Percentiles rank a stretch among this genome's conserved stretches.
Conservation (phyloP, 495 filamentous ascomycete genomes). For the Aspergillus ostianus region DNA sequence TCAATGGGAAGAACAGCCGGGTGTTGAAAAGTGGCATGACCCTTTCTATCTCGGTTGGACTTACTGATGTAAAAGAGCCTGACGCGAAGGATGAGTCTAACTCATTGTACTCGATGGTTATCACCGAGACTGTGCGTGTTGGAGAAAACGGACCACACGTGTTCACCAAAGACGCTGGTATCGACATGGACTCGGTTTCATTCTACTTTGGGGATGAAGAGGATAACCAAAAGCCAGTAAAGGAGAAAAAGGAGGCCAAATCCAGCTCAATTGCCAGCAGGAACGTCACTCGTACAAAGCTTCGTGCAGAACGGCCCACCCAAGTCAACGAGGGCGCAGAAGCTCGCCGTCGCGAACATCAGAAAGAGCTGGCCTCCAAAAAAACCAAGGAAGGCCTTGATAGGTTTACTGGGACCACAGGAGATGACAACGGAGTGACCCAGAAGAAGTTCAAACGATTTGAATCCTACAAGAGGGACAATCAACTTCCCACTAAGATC, state of each 20-base stretch:
- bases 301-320: slow-evolving; percentile 83
- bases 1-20: slow-evolving; percentile 81
- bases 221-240: slow-evolving; percentile 56
- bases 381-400: slow-evolving; percentile 86
- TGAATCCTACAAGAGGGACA: slow-evolving; percentile 98
- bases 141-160: slow-evolving; percentile 68
- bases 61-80: slow-evolving; percentile 82
- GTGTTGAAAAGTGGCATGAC: slow-evolving; percentile 96
- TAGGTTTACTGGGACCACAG: slow-evolving; percentile 75
- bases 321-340: slow-evolving; percentile 90
- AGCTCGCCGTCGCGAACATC: slow-evolving; percentile 81
- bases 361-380: slow-evolving; percentile 82
- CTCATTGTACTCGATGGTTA: slow-evolving; percentile 80
- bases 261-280: slow-evolving; percentile 81
- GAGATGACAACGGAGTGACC: slow-evolving; percentile 82
- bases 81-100: slow-evolving; percentile 81
- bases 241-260: slow-evolving; percentile 77
- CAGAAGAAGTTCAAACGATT: slow-evolving; percentile 98
- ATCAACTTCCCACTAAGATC: slow-evolving; percentile 80
- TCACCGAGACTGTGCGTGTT: slow-evolving; percentile 92
- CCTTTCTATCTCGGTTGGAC: slow-evolving; percentile 79
- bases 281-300: slow-evolving; percentile 91
- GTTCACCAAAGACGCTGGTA: slow-evolving; percentile 89
- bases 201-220: slow-evolving; percentile 98
- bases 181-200: slow-evolving; percentile 85